A percentile compares a stretch with the other conserved stretches of the same genome.
Evolutionary conservation across 192 early-diverging fungal genomes (phyloP).

Genomic region (Mortierella claussenii): DNA sequence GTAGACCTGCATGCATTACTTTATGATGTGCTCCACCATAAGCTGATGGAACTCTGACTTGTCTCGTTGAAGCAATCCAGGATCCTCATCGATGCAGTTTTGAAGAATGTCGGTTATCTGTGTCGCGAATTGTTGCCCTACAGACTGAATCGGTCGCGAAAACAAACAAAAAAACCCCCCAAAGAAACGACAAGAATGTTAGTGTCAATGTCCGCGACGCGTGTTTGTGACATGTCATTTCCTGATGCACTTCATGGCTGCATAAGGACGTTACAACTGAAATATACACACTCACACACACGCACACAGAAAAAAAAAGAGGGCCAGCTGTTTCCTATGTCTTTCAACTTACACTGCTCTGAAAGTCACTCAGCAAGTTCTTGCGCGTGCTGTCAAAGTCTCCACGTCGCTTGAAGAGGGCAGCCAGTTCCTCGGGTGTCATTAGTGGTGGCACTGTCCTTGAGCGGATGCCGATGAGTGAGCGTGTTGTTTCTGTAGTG

Average conservation of each 20-base stretch:
- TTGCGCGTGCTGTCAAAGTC: slow-evolving; percentile 51
- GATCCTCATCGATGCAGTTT: slow-evolving; percentile 40
- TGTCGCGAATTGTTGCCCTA: slow-evolving; percentile 40
- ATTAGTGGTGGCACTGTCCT: no score
- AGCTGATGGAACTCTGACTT: slow-evolving; percentile 49
- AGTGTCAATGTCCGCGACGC: not conserved
- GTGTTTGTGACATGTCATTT: no score
- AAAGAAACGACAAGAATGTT: not conserved
- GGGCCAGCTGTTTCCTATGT: no score
- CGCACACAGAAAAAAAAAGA: no score
- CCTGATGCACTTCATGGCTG: no score
- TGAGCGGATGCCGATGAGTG: no score
- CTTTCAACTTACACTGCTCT: slow-evolving; percentile 52
- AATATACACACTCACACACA: no score
- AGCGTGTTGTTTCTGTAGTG: no score
- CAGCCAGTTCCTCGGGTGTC: slow-evolving; percentile 45
- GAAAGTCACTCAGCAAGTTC: slow-evolving; percentile 37
- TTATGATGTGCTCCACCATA: slow-evolving; percentile 49
- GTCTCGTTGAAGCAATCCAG: slow-evolving; percentile 39
- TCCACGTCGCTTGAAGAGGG: slow-evolving; percentile 46
- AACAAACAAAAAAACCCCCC: not conserved
- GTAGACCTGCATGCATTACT: no score
- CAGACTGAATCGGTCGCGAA: slow-evolving; percentile 1
- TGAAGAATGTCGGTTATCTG: slow-evolving; percentile 45
- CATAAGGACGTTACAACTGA: no score